Conservation (phyloP, 768 basidiomycete genomes). For the Boletus huronensis region DNA sequence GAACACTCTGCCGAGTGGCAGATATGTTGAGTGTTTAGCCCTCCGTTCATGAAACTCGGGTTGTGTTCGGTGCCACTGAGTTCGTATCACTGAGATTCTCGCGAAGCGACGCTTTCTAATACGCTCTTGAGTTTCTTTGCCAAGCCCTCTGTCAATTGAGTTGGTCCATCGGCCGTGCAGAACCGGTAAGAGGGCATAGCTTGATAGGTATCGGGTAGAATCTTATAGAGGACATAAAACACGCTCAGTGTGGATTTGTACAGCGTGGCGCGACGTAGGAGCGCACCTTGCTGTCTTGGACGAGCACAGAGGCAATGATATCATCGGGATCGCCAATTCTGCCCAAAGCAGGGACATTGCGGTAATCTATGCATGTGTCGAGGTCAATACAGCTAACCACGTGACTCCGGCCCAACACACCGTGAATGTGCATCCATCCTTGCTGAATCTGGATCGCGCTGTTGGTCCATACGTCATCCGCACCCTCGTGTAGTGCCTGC, state of each 20-base stretch:
- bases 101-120: constrained; percentile 33
- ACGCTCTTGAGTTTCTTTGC: constrained; percentile 42
- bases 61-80: too few species aligned
- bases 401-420: constrained; percentile 28
- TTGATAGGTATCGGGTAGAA: constrained; percentile 69
- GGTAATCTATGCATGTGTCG: constrained; percentile 45
- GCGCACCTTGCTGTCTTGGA: constrained; percentile 62
- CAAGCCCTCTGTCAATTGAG: constrained; percentile 66
- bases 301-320: constrained; percentile 73
- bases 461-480: constrained; percentile 64
- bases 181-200: constrained; percentile 82
- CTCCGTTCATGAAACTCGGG: neutral
- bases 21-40: neutral
- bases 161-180: constrained; percentile 71
- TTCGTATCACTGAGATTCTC: constrained; percentile 27
- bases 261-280: neutral
- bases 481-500: constrained; percentile 48
- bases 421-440: constrained; percentile 89
- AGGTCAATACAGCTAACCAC: neutral
- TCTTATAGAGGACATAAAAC: constrained; percentile 36
- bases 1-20: neutral
- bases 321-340: constrained; percentile 83
- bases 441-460: constrained; percentile 60
- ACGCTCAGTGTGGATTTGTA: neutral
- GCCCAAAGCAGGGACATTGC: constrained; percentile 71